Evolutionary conservation across 306 rosid genomes (phyloP), one percentile per base, ranked within the genome.

Genomic region (Chamaecrista fasciculata): DNA sequence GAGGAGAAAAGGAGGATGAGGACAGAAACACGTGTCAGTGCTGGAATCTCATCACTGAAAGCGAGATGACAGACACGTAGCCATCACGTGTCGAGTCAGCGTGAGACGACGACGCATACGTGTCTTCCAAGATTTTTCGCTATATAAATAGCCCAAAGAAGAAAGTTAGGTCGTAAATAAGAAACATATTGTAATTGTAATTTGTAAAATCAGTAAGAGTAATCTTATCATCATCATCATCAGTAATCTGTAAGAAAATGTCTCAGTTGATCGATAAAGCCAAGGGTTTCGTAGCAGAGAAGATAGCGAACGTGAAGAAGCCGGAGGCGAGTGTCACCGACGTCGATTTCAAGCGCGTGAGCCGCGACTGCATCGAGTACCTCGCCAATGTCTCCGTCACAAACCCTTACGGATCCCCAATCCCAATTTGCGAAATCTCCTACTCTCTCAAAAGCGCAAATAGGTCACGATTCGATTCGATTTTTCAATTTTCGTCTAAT

Each of bases 401-500:
- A 23, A 87, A 87, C 36, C 90, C 87, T 2, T 84, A 85, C 24
- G 52, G 71, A 18, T 28, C 28, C 2, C 0, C 71, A 49, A 8
- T 87, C 10, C 65, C 97, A n/a, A 91, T 94, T 18, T 94, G 98
- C 37, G 81, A 90, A 70, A 88, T 94, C 86, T 49, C 77, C 0
- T 94, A 94, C 82, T 69, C 74, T 0, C 89, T 94, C 88, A 86
- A 84, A 57, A 90, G 97, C 68, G 83, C 70, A 51, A 76, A 47
- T 79, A 76, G 79, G 81, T 79, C 5, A 2, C 5, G 5, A 29
- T 29, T 29, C 2, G 4, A 5, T 11, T 14, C 4, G 14, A 0
- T 12, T 2, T 42, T 42, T 14, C 14, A 3, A 1, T 11, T 12
- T 42, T 9, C 9, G 11, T 11, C 1, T 39, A 1, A 1, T 39